phyloP scores from a whole-genome alignment of 192 early-diverging fungal species.

The Coemansia sp. region DNA sequence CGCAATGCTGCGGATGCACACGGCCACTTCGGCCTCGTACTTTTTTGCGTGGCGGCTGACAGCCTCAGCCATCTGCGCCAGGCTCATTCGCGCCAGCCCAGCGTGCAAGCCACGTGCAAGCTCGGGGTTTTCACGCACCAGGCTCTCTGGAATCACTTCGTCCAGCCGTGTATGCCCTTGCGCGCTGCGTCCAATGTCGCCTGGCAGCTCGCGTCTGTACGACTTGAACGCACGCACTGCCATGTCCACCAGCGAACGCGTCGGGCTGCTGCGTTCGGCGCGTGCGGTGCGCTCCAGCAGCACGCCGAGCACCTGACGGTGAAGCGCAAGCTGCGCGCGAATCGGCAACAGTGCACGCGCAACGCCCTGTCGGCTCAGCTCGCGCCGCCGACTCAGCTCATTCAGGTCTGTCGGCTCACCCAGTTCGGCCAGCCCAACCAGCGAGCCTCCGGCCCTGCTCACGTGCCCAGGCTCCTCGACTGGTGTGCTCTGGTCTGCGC shows the following conservation, averaged over 20 bases:
- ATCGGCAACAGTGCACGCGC: constrained; percentile 15
- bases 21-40: constrained; percentile 22
- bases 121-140: background rate
- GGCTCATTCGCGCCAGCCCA: constrained; percentile 10
- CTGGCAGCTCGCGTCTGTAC: background rate
- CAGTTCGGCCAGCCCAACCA: constrained; percentile 22
- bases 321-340: constrained; percentile 21
- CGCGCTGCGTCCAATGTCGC: constrained; percentile 1
- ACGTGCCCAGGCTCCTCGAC: background rate
- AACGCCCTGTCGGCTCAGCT: constrained; percentile 8
- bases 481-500: background rate
- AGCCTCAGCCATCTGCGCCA: constrained; percentile 19
- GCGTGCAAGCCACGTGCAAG: constrained; percentile 3
- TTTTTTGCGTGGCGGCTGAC: constrained; percentile 21
- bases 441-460: background rate
- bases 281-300: constrained; percentile 16
- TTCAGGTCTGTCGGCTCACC: too few species aligned
- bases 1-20: constrained; percentile 22
- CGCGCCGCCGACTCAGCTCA: constrained; percentile 9
- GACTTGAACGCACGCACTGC: constrained; percentile 6
- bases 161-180: background rate
- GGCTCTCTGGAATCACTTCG: background rate
- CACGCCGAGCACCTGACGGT: constrained; percentile 15
- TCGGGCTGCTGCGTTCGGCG: constrained; percentile 21
- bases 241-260: constrained; percentile 32